These are phyloP conservation scores for Starmerella ratchasimensis DNA, from an alignment of 805 yeast species.

Conservation along the genomic window DNA sequence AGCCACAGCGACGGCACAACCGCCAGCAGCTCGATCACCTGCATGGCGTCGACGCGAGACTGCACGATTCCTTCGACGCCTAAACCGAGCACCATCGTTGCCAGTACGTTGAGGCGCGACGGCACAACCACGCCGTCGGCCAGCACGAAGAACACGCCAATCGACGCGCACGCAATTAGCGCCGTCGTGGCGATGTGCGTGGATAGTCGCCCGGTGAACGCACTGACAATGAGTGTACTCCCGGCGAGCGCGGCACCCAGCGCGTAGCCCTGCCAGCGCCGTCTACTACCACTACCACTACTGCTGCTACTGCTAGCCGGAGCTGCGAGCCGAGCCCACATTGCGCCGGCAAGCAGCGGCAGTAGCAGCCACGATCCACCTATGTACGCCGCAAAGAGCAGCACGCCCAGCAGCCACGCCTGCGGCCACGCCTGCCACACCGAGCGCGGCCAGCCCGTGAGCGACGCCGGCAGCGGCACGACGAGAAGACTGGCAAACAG, in stretches of 20 bases:
- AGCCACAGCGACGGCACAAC: slow-evolving; percentile 10
- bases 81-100: slow-evolving; percentile 4
- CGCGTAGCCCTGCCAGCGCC: not conserved
- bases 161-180: slow-evolving; percentile 7
- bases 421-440: slow-evolving; percentile 5
- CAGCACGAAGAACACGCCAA: slow-evolving; percentile 8
- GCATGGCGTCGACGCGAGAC: not conserved
- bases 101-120: slow-evolving; percentile 5
- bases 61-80: slow-evolving; percentile 7
- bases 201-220: not conserved
- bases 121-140: slow-evolving; percentile 6
- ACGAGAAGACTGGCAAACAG: slow-evolving; percentile 1
- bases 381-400: not conserved
- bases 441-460: not conserved
- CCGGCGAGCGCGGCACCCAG: not conserved
- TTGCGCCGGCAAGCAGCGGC: slow-evolving; percentile 1
- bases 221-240: not conserved
- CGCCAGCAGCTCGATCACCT: slow-evolving; percentile 1
- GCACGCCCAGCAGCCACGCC: not conserved
- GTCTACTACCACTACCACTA: not conserved
- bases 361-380: not conserved
- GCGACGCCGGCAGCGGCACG: slow-evolving; percentile 1
- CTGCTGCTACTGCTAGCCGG: not conserved
- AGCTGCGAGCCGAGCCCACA: slow-evolving; percentile 7
- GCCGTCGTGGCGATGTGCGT: not conserved